A percentile compares a stretch with the other conserved stretches of the same genome.
phyloP scores from a whole-genome alignment of 176 grass and related monocot genomes.

The Oryza rufipogon region DNA sequence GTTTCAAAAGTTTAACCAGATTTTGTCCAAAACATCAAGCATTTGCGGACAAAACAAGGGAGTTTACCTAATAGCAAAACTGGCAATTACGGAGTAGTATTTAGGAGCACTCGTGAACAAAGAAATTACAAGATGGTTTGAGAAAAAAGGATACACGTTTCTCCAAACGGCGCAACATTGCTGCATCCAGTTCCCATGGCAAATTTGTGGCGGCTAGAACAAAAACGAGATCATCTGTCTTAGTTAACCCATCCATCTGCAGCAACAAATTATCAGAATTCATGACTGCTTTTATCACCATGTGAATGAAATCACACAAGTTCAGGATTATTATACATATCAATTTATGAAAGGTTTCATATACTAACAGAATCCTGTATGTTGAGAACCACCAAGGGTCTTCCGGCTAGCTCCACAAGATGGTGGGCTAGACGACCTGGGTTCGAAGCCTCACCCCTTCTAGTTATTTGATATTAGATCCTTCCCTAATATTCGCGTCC shows the following conservation, averaged over 20 bases:
- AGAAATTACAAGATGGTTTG: background rate
- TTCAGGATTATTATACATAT: background rate
- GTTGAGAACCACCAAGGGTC: background rate
- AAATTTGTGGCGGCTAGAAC: conserved; percentile 95
- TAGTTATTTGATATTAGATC: too few species aligned
- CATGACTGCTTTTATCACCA: background rate
- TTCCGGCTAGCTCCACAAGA: too few species aligned
- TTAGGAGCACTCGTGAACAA: background rate
- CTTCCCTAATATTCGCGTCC: too few species aligned
- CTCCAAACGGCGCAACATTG: conserved; percentile 87
- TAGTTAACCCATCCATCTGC: conserved; percentile 94
- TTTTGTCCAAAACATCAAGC: background rate
- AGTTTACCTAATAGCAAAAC: background rate
- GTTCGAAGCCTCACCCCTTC: too few species aligned
- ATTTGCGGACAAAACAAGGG: too few species aligned
- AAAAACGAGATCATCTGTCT: conserved; percentile 92
- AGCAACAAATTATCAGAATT: conserved; percentile 26
- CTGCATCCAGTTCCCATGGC: conserved; percentile 92
- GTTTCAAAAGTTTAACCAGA: background rate
- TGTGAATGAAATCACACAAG: conserved; percentile 5
- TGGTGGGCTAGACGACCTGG: too few species aligned
- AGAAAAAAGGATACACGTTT: conserved; percentile 77
- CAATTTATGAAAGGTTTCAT: conserved; percentile 6
- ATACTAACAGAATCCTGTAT: background rate
- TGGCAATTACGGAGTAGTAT: background rate